These are phyloP conservation scores for Aciculoconidium aculeatum DNA, from an alignment of 805 yeast species.

Conservation along the genomic window DNA sequence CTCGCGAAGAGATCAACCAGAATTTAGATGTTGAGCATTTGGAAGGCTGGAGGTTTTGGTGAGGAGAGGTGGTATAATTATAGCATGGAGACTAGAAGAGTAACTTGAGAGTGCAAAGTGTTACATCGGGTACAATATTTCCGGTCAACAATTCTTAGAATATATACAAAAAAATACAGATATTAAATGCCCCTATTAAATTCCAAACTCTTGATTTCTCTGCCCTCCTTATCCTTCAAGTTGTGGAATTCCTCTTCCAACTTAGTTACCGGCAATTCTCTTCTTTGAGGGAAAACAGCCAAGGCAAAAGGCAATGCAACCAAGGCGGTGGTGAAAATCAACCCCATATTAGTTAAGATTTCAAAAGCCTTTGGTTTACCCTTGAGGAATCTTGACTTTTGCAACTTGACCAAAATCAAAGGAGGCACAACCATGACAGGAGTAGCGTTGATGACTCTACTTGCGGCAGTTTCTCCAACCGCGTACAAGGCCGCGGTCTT, in stretches of 20 bases:
- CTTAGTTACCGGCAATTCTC: constrained; percentile 48
- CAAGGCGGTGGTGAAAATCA: constrained; percentile 80
- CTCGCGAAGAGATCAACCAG: constrained; percentile 44
- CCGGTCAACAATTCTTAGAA: background rate
- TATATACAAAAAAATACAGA: background rate
- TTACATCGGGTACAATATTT: background rate
- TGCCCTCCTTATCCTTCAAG: constrained; percentile 58
- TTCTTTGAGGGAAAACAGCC: constrained; percentile 91
- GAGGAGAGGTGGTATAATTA: constrained; percentile 11
- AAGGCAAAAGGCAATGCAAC: constrained; percentile 89
- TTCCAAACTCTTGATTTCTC: constrained; percentile 53
- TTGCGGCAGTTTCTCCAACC: constrained; percentile 94
- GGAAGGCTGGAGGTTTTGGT: constrained; percentile 61
- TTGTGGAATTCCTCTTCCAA: constrained; percentile 63
- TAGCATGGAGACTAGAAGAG: constrained; percentile 4
- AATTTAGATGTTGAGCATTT: constrained; percentile 39
- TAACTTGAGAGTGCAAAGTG: background rate
- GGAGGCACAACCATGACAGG: constrained; percentile 98
- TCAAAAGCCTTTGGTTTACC: constrained; percentile 63
- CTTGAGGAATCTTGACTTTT: constrained; percentile 55
- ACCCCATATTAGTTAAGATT: constrained; percentile 72
- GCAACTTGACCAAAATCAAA: constrained; percentile 69
- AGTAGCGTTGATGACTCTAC: constrained; percentile 92
- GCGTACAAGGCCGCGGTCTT: constrained; percentile 86
- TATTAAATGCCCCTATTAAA: constrained; percentile 88